phyloP scores from a whole-genome alignment of 2,329 filamentous ascomycete genomes.

The Alternaria gaisen region DNA sequence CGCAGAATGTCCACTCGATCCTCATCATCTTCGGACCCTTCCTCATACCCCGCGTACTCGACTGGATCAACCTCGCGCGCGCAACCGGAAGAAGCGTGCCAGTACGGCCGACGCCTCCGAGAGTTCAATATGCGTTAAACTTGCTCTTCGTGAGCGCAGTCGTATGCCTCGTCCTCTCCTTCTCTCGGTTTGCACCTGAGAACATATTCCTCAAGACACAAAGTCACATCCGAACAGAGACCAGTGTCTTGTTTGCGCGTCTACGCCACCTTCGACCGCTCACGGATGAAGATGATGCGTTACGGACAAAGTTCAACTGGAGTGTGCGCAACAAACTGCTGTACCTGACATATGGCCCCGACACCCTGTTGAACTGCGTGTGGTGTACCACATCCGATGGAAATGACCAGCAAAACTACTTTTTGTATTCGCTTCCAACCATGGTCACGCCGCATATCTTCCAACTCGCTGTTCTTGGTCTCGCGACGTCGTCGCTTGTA shows the following conservation, averaged over 20 bases:
- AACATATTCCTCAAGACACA: constrained; percentile 83
- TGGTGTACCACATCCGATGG: constrained; percentile 73
- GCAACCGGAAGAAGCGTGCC: constrained; percentile 54
- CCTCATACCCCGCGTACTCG: constrained; percentile 71
- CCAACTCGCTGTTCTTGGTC: constrained; percentile 76
- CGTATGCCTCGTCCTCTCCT: constrained; percentile 66
- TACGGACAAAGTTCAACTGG: constrained; percentile 70
- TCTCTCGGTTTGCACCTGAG: constrained; percentile 74
- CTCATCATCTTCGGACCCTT: constrained; percentile 72
- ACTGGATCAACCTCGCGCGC: constrained; percentile 68
- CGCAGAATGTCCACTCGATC: constrained; percentile 43
- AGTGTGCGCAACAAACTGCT: constrained; percentile 74
- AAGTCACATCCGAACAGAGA: constrained; percentile 85
- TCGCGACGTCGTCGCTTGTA: constrained; percentile 75
- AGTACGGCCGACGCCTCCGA: constrained; percentile 64
- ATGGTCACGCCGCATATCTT: constrained; percentile 79
- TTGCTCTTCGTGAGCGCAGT: constrained; percentile 66
- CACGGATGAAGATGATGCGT: constrained; percentile 67
- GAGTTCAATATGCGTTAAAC: constrained; percentile 66
- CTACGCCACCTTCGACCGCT: constrained; percentile 69
- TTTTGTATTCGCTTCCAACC: constrained; percentile 80
- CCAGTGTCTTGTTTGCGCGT: constrained; percentile 83
- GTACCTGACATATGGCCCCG: constrained; percentile 84
- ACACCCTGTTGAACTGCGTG: constrained; percentile 75
- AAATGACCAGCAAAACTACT: constrained; percentile 73